Evolutionary conservation across 2,329 filamentous ascomycete genomes (phyloP), one percentile per base, ranked within the genome.

Genomic region (Penicillium brevicompactum): DNA sequence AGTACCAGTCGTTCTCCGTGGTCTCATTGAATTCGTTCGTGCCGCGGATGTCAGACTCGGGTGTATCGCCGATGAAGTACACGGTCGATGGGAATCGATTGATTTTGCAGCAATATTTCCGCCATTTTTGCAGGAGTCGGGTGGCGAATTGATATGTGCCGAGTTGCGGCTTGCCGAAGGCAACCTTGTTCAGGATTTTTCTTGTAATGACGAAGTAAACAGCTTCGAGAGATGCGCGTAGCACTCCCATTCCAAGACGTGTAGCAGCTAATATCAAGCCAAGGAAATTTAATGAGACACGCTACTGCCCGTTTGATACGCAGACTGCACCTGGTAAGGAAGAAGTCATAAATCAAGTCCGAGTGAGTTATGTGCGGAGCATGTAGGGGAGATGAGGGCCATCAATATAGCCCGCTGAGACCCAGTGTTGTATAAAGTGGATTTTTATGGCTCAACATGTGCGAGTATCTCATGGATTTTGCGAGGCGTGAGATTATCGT

Each of bases 51-150:
- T 97, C 92, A 18, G 88, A 92, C 77, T 96, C 92, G 2, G 92
- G 92, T 0, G 92, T 97, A 71, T 97, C 92, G 32, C 92, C 92
- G 37, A 97, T 91, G 64, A 97, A 97, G 80, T 97, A 97, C 38
- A 97, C 91, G 0, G 92, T 97, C 63, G 88, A 84, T 0, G 91
- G 91, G 2, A 91, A 86, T 9, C 84, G 83, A 69, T 90, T 82
- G 65, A 95, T 90, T 48, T 86, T 85, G 72, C 96, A 91, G 55
- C 88, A 90, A 22, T 90, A 87, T 70, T 88, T 89, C 51, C 92
- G 87, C 92, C 92, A 97, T 70, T 92, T 87, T 69, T 89, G 85
- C 54, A 97, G 81, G 9, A 96, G 83, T 4, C 91, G 86, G 6
- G 91, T 95, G 34, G 92, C 92, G 66, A 96, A 97, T 70, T 94